phyloP scores from a whole-genome alignment of 2,329 filamentous ascomycete genomes.

The Xylaria sp. region DNA sequence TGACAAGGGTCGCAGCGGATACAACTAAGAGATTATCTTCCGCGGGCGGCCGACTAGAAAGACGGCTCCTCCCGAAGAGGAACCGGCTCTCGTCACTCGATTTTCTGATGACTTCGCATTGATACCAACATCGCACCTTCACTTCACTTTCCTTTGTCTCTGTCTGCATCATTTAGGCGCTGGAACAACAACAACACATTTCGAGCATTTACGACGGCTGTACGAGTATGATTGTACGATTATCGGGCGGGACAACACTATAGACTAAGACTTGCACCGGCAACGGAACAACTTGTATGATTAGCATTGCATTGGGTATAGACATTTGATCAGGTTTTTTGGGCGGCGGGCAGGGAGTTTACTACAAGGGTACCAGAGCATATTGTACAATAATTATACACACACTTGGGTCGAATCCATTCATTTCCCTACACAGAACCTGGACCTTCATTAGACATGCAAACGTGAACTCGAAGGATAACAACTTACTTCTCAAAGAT shows the following conservation, averaged over 20 bases:
- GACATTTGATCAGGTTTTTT: conserved; percentile 34
- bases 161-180: conserved; percentile 40
- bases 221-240: conserved; percentile 43
- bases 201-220: conserved; percentile 44
- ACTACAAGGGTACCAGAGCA: conserved; percentile 14
- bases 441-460: conserved; percentile 46
- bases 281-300: conserved; percentile 41
- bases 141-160: conserved; percentile 40
- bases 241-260: conserved; percentile 31
- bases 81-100: conserved; percentile 23
- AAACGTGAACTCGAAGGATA: conserved; percentile 15
- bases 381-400: conserved; percentile 24
- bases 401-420: conserved; percentile 35
- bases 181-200: conserved; percentile 30
- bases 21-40: conserved; percentile 37
- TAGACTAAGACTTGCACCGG: conserved; percentile 36
- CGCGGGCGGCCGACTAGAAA: conserved; percentile 5
- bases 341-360: conserved; percentile 18
- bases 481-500: conserved; percentile 93
- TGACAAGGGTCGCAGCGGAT: conserved; percentile 37
- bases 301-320: conserved; percentile 38
- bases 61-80: conserved; percentile 28
- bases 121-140: conserved; percentile 39
- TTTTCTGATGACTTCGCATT: conserved; percentile 15
- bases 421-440: conserved; percentile 68